These are phyloP conservation scores for Pestalotiopsis sp. DNA, from an alignment of 2,329 filamentous ascomycete species.

Conservation along the genomic window DNA sequence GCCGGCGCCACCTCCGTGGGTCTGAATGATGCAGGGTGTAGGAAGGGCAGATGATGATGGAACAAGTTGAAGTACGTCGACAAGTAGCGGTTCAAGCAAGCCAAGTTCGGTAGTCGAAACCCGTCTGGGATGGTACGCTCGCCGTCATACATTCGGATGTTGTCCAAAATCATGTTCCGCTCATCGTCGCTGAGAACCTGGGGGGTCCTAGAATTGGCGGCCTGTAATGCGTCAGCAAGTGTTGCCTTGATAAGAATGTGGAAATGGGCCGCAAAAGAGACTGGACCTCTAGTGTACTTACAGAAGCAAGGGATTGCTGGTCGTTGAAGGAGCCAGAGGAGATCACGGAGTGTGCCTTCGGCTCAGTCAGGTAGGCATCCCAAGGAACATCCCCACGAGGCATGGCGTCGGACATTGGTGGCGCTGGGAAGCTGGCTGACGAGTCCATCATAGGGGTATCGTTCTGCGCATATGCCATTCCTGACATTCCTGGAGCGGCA, in stretches of 20 bases:
- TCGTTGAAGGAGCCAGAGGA: conserved; percentile 67
- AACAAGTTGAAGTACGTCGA: conserved; percentile 97
- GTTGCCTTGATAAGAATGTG: conserved; percentile 64
- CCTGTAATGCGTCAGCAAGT: conserved; percentile 68
- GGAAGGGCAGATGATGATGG: conserved; percentile 93
- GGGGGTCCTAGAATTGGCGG: conserved; percentile 69
- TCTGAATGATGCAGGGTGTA: conserved; percentile 89
- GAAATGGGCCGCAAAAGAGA: conserved; percentile 53
- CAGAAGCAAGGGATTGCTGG: conserved; percentile 61
- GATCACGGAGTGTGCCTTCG: conserved; percentile 74
- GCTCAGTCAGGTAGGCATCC: conserved; percentile 82
- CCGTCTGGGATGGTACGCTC: conserved; percentile 83
- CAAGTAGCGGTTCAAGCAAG: conserved; percentile 85
- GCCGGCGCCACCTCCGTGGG: conserved; percentile 79
- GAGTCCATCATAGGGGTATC: conserved; percentile 74
- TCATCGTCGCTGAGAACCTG: conserved; percentile 85
- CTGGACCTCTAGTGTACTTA: conserved; percentile 48
- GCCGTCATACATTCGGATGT: conserved; percentile 77
- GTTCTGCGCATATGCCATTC: conserved; percentile 65
- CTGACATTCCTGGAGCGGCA: conserved; percentile 55
- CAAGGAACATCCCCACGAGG: conserved; percentile 81
- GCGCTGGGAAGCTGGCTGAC: conserved; percentile 70
- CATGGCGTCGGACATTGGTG: conserved; percentile 58
- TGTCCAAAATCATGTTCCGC: conserved; percentile 80
- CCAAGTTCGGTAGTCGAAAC: conserved; percentile 81